Conservation (phyloP, 116 monocot genomes). For the Phalaenopsis hybrid region DNA sequence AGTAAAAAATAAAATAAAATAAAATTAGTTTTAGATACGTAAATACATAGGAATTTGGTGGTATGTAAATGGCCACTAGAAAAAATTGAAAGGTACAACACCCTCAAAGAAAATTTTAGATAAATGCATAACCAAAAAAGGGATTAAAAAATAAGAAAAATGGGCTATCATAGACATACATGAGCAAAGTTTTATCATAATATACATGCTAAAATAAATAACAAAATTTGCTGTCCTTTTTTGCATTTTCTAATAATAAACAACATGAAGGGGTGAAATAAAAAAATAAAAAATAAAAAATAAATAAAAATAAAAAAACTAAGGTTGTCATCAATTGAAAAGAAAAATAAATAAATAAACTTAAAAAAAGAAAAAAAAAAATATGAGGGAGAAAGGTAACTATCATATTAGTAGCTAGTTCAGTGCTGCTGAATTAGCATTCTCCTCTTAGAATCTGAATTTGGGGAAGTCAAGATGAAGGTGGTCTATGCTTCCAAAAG, state of each 20-base stretch:
- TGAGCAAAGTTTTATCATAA: neutral
- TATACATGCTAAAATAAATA: neutral
- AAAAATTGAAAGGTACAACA: too few relatives aligned
- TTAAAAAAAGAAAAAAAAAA: neutral
- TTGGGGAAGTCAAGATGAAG: slow-evolving; percentile 3
- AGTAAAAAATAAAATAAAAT: too few relatives aligned
- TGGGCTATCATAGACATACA: too few relatives aligned
- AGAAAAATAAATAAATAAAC: too few relatives aligned
- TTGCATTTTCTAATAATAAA: neutral
- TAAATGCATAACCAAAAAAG: too few relatives aligned
- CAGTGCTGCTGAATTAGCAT: neutral
- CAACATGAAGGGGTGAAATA: neutral
- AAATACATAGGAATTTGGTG: too few relatives aligned
- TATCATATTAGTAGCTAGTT: slow-evolving; percentile 2
- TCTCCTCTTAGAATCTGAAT: neutral
- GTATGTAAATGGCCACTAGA: too few relatives aligned
- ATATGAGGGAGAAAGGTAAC: neutral
- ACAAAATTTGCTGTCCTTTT: slow-evolving; percentile 2
- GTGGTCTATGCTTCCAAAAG: slow-evolving; percentile 13
- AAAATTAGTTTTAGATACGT: too few relatives aligned
- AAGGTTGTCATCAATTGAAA: slow-evolving; percentile 2
- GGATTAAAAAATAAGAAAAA: too few relatives aligned
- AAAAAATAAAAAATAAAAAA: neutral
- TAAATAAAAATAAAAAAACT: too few relatives aligned
- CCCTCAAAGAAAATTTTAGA: too few relatives aligned